Base-by-base conservation (phyloP, 148 eudicot species). In the Mesembryanthemum crystallinum region DNA sequence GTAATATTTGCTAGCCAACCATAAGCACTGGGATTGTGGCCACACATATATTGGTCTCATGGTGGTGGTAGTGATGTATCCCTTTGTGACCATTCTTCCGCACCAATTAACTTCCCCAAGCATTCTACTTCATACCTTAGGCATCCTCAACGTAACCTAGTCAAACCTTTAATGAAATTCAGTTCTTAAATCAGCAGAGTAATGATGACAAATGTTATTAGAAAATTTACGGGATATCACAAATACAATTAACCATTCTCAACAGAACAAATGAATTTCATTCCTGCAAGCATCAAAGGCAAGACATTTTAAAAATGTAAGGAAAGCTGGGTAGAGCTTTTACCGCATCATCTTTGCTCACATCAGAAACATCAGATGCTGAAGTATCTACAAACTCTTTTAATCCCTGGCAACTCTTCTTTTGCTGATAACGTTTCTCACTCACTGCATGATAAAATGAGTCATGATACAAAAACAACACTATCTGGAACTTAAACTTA, bases 301-400 rank as follows among this genome's bases (percentile, higher is more conserved):
- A 74, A 68, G 21, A 21, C 64, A 54, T 51, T 24, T 15, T 54
- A 70, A 27, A 76, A 39, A 76, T 23, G 49, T 33, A 74, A 59
- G 64, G 28, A 74, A 71, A 39, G 2, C 14, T 20, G 51, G 51
- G 32, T 72, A 72, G 32, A n/a, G 23, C 33, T 79, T 6, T 61
- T 83, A 86, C 89, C 75, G 66, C 49, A 63, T 83, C 49, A 63
- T 83, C 68, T 64, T 52, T 71, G 77, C 72, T 78, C 74, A 43
- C 79, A 67, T 81, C 65, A 67, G 81, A 70, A 47, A 86, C 71
- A 73, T 79, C 83, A 54, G 89, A 86, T 72, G 72, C 73, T 76
- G 86, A 79, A 39, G 73, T 63, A 75, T 82, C 76, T 55, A 29
- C 1, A 39, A 70, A 68, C 42, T 73, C 69, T 55, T 74, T 73